Evolutionary conservation across 2,329 filamentous ascomycete genomes (phyloP).

Genomic region (Exophiala bonariae): DNA sequence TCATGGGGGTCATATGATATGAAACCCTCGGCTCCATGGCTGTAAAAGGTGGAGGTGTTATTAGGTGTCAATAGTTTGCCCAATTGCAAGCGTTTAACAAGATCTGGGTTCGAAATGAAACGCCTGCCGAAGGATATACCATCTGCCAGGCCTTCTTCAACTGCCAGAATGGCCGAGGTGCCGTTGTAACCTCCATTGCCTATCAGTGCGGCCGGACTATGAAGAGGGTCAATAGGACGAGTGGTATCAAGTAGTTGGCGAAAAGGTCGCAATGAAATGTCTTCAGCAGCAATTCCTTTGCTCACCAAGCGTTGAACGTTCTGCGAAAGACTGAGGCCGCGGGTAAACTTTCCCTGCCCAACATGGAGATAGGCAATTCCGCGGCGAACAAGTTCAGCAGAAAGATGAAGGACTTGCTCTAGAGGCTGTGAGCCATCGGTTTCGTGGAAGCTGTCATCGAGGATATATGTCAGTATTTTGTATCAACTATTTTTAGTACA

Average conservation of each 20-base stretch:
- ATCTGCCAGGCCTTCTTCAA: constrained; percentile 38
- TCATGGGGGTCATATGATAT: neutral
- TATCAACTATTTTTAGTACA: too few species aligned
- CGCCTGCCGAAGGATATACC: constrained; percentile 47
- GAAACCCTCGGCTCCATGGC: constrained; percentile 1
- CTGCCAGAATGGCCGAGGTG: constrained; percentile 21
- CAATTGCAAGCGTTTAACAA: constrained; percentile 41
- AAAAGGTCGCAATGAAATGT: constrained; percentile 1
- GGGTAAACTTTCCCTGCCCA: neutral
- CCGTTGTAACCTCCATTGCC: constrained; percentile 31
- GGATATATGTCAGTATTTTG: neutral
- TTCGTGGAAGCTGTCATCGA: constrained; percentile 56
- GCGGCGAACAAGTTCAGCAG: constrained; percentile 29
- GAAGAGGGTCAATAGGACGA: neutral
- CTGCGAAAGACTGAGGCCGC: neutral
- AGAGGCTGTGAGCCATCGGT: constrained; percentile 46
- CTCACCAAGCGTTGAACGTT: neutral
- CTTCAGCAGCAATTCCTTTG: neutral
- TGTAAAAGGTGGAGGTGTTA: constrained; percentile 4
- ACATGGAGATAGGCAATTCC: constrained; percentile 2
- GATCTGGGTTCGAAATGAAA: constrained; percentile 51
- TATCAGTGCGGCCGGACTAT: neutral
- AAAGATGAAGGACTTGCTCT: constrained; percentile 46
- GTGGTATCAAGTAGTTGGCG: neutral
- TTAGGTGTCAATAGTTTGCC: neutral